Base-by-base conservation (phyloP, 441 rosid genomes). In the Melastoma candidum region DNA sequence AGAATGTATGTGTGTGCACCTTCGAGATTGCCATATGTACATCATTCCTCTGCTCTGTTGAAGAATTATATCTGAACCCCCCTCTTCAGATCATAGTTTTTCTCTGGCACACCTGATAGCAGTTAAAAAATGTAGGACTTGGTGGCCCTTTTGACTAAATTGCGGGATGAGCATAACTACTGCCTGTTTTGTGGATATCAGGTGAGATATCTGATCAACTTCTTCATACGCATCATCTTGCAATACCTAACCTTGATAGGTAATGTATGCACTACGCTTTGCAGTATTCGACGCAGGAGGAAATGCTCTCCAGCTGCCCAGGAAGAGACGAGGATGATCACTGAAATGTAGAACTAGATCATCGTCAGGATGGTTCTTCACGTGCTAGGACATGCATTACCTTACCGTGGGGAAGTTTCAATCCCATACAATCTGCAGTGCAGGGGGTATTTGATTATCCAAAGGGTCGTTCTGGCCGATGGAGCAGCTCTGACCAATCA, bases 311-410 rank as follows among this genome's bases (percentile, higher is more conserved):
- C 54, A 65, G 66, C 68, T 93, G 97, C 83, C 97, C 97, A 32
- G 99, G 96, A 39, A 65, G 63, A 26, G 67, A 77, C 22, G 97
- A 89, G 71, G 97, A 86, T 67, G 94, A 86, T 64, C 99, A 89
- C 73, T 87, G 79, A 71, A 67, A 11, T 46, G 36, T 36, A 4
- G 22, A 17, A 17, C 22, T 17, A 36, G 22, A 36, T 36, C 41
- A 36, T 9, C 41, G 8, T 17, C 22, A 17, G 22, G 22, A 17
- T 17, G 22, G 22, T 17, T 17, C 22, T 17, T 36, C 41, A 9
- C 41, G 1, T 36, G 6, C 41, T 36, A 6, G 7, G 41, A 36
- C 41, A 36, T 36, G 8, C 41, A 36, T 36, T 36, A 36, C 8
- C 7, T 36, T 36, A 4, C 7, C 8, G 8, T 4, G 41, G 41